These are phyloP conservation scores for Emericellopsis atlantica DNA, from an alignment of 2,329 filamentous ascomycete genomes.

Conservation along the genomic window DNA sequence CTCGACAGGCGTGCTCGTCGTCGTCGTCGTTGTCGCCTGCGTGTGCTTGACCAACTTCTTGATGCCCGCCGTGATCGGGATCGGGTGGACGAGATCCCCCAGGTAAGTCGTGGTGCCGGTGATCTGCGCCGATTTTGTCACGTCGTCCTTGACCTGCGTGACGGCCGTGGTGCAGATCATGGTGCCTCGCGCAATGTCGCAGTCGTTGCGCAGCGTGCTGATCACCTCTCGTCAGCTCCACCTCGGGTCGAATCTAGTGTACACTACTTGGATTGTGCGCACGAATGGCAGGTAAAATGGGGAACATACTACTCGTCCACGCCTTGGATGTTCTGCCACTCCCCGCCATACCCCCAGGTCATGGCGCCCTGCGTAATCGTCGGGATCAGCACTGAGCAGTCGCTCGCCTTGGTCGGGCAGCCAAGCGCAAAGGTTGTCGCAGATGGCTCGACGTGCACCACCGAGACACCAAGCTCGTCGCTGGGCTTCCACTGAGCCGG, in stretches of 20 bases:
- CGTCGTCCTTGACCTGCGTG: constrained; percentile 1
- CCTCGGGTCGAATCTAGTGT: background rate
- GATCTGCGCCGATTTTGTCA: background rate
- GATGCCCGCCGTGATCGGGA: constrained; percentile 1
- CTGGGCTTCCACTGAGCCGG: constrained; percentile 1
- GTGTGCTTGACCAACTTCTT: background rate
- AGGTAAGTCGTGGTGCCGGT: background rate
- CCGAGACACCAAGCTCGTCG: background rate
- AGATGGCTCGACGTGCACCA: background rate
- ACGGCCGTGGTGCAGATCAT: constrained; percentile 1
- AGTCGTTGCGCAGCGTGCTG: constrained; percentile 1
- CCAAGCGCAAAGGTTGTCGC: constrained; percentile 1
- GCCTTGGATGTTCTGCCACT: background rate
- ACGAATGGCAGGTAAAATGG: background rate
- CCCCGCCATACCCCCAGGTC: background rate
- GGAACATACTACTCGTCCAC: background rate
- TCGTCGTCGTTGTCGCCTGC: background rate
- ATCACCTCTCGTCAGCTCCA: background rate
- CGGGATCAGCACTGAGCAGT: background rate
- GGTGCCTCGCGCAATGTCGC: background rate
- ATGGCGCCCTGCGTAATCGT: constrained; percentile 1
- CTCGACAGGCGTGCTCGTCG: background rate
- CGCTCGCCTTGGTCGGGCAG: background rate
- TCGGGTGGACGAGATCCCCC: background rate
- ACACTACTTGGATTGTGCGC: no score